Conservation (phyloP, 1,284 basidiomycete species). For the Ceratobasidium theobromae region DNA sequence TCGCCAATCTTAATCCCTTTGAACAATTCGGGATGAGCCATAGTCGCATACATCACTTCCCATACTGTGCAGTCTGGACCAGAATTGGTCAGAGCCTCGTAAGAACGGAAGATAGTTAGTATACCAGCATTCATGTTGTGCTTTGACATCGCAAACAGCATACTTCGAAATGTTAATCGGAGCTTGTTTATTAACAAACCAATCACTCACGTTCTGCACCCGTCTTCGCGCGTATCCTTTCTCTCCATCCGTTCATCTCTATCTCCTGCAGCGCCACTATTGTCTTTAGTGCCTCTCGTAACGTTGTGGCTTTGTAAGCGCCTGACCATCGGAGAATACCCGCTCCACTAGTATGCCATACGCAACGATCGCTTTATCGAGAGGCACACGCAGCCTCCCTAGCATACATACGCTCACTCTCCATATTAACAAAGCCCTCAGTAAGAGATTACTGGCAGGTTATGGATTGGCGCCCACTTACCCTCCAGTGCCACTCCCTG, state of each 20-base stretch:
- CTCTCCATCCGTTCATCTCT: background rate
- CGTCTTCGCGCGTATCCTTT: background rate
- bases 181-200: background rate
- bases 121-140: background rate
- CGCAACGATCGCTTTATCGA: background rate
- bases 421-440: background rate
- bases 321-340: background rate
- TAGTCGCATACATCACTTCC: conserved; percentile 4
- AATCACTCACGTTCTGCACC: background rate
- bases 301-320: background rate
- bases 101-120: background rate
- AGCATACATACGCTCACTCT: background rate
- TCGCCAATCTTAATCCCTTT: background rate
- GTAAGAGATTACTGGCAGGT: background rate
- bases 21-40: conserved; percentile 7
- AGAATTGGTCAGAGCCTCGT: background rate
- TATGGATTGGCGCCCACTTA: background rate
- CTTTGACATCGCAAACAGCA: background rate
- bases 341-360: background rate
- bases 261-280: background rate
- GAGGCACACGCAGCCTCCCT: background rate
- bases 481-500: background rate
- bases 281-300: background rate
- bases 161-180: background rate
- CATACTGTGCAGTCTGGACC: background rate